Evolutionary conservation across 1,284 basidiomycete genomes (phyloP), one percentile per base, ranked within the genome.

Genomic region (Thelephora terrestris): DNA sequence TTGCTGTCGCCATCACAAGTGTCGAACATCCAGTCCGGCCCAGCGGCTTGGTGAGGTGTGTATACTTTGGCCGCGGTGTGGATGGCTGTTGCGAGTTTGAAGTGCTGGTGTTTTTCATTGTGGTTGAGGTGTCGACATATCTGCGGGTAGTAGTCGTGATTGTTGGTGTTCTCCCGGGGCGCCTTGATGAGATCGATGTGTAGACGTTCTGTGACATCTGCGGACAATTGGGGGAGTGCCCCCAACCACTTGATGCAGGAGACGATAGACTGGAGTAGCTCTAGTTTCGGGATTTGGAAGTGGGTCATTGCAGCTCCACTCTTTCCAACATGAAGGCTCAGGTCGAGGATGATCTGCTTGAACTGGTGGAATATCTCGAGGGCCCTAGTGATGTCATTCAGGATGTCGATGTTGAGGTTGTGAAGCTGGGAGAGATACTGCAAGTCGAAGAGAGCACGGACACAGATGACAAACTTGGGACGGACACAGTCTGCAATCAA

Each of bases 131-230:
- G 48, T 10, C 55, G 40, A 46, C 59, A 63, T 7, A 65, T 64
- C 49, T 66, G 62, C 3, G 54, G 5, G 39, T 65, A 57, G 35
- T 61, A 60, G 6, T 56, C 51, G 3, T 60, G 60, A 40, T 66
- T 55, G 35, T 66, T 66, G 6, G 46, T 49, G 5, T 46, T 43
- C 1, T n/a, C 36, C 9, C 55, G 53, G 7, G 61, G 63, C 0
- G 58, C 53, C 47, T 67, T 67, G 35, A 66, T 48, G 7, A 55
- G 53, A 7, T 53, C 50, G n/a, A 66, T 65, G 37, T 68, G 62
- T 1, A 55, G 54, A 18, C 57, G 57, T 47, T 67, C 63, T 1
- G 55, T 67, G 2, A 51, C 50, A 49, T 68, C 61, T 1, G 61
- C 61, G 27, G 57, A 61, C 59, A 61, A 66, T 42, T 68, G 62